Conservation (phyloP, 768 basidiomycete genomes). For the Leccinum sublutescens region DNA sequence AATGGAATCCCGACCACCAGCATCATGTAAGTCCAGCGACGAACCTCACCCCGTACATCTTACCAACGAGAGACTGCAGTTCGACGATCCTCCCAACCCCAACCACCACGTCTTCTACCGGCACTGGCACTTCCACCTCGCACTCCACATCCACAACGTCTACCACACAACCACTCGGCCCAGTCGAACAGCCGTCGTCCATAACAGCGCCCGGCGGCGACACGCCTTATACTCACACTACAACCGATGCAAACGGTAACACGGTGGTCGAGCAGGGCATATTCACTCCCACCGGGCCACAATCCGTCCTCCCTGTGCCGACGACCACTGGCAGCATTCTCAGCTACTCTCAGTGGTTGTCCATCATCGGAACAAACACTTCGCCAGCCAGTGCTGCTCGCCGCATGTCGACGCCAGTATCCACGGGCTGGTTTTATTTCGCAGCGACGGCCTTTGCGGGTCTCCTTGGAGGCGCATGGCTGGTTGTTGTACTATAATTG, state of each 20-base stretch:
- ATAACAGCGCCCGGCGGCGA: conserved; percentile 41
- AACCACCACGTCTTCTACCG: conserved; percentile 1
- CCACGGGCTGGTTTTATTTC: conserved; percentile 30
- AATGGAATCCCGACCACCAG: conserved; percentile 41
- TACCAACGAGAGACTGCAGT: conserved; percentile 12
- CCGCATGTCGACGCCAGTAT: conserved; percentile 18
- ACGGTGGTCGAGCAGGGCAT: conserved; percentile 18
- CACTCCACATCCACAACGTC: conserved; percentile 16
- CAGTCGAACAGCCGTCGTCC: conserved; percentile 54
- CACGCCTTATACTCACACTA: conserved; percentile 52
- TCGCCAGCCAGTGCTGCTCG: conserved; percentile 25
- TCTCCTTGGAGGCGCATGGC: conserved; percentile 32
- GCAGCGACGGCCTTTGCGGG: conserved; percentile 23
- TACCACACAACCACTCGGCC: conserved; percentile 20
- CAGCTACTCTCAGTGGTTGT: conserved; percentile 30
- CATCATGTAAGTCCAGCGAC: conserved; percentile 38
- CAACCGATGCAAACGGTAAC: conserved; percentile 35
- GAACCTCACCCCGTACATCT: neutral
- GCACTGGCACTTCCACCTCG: conserved; percentile 25
- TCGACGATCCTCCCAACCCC: conserved; percentile 14
- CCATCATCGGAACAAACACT: conserved; percentile 32
- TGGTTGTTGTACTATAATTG: conserved; percentile 21
- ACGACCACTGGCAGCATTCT: conserved; percentile 31
- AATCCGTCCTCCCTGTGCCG: conserved; percentile 23
- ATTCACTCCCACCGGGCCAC: conserved; percentile 35